A percentile compares a stretch with the other conserved stretches of the same genome.
Evolutionary conservation across 306 rosid genomes (phyloP).

Genomic region (Chamaecrista fasciculata): DNA sequence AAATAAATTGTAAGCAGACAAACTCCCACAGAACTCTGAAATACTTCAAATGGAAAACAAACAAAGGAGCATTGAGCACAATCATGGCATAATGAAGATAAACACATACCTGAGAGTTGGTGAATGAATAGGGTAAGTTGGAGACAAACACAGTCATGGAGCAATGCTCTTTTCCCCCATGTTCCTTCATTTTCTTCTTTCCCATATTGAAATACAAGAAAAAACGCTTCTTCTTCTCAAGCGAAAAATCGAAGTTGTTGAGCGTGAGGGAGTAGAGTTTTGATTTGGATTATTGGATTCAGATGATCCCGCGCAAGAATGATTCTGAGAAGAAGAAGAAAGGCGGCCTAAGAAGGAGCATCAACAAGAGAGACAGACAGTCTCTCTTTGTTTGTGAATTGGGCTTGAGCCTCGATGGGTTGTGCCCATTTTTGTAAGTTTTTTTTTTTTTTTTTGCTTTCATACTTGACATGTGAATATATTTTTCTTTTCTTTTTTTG

Average conservation of each 20-base stretch:
- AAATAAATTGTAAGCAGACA: neutral
- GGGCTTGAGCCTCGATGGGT: too few species aligned
- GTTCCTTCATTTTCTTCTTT: slow-evolving; percentile 53
- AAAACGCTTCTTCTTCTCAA: neutral
- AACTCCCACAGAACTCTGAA: neutral
- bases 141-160: slow-evolving; percentile 66
- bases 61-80: neutral
- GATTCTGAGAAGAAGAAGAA: too few species aligned
- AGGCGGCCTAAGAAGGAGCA: too few species aligned
- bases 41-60: too few species aligned
- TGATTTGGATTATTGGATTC: neutral
- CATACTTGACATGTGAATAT: too few species aligned
- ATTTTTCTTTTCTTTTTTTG: too few species aligned
- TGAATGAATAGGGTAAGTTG: slow-evolving; percentile 73
- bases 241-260: neutral
- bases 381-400: too few species aligned
- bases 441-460: too few species aligned
- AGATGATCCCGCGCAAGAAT: too few species aligned
- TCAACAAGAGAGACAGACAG: too few species aligned
- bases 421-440: too few species aligned
- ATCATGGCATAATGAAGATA: neutral
- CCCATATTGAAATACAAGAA: slow-evolving; percentile 46
- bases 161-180: slow-evolving; percentile 43
- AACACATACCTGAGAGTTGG: slow-evolving; percentile 66
- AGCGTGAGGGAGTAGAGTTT: neutral